These are phyloP conservation scores for Ceratocystis cubensis DNA, from an alignment of 2,329 filamentous ascomycete species.

Conservation along the genomic window DNA sequence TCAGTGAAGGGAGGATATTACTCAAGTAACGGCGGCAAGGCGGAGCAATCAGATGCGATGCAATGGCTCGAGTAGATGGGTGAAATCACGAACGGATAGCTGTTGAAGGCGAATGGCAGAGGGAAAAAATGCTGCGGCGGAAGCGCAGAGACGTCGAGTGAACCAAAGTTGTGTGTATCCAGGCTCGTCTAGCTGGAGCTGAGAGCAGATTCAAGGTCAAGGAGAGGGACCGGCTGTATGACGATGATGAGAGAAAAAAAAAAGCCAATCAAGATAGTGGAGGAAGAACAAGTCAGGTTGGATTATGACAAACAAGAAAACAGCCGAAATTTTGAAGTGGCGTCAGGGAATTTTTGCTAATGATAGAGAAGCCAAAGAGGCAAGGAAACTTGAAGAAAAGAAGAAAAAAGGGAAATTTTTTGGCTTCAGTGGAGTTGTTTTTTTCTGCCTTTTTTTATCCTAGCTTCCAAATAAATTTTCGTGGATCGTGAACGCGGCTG, in stretches of 20 bases:
- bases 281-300: background rate
- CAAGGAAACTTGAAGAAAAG: background rate
- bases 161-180: background rate
- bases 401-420: constrained; percentile 9
- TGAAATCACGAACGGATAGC: background rate
- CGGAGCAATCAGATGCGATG: background rate
- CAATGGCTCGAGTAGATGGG: background rate
- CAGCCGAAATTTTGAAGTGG: background rate
- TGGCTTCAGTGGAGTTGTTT: constrained; percentile 15
- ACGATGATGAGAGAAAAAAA: background rate
- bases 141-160: no score
- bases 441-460: constrained; percentile 3
- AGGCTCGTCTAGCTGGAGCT: background rate
- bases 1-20: background rate
- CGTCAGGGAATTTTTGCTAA: background rate
- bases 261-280: background rate
- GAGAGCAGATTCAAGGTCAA: background rate
- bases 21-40: background rate
- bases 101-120: background rate
- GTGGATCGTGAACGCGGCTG: background rate
- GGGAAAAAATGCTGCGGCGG: no score
- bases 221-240: background rate
- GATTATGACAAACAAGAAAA: background rate
- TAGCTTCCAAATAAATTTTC: constrained; percentile 12
- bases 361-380: background rate